Evolutionary conservation across 768 basidiomycete species (phyloP), one percentile per base, ranked within the genome.

Genomic region (Leccinum boreale): DNA sequence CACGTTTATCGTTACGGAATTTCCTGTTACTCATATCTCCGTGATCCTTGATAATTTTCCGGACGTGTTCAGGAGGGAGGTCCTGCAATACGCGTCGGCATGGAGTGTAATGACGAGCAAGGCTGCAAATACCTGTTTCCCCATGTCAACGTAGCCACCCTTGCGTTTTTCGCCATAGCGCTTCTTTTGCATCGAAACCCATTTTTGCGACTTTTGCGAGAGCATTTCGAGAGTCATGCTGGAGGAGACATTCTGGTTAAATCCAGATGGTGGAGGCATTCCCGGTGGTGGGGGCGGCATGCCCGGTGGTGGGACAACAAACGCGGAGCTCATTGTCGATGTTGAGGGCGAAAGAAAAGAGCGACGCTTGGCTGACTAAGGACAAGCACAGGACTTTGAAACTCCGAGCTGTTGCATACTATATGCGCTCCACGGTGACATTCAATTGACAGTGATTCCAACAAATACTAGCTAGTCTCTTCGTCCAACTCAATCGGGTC

Each of bases 11-110:
- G 71, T 96, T 97, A 65, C 97, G 81, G 75, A 98, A 99, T 80
- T 99, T 99, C 73, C 97, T 86, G 73, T 95, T 96, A 75, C 92
- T 94, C 97, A 99, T 98, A 78, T 98, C 95, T 63, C 96, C 95
- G 67, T 98, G 96, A 75, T 98, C 97, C 77, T 98, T 95, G 79
- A 98, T 94, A 67, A 99, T 98, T 88, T 98, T 98, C 59, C 97
- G 88, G 63, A 99, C 89, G 70, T 98, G 95, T 74, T 99, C 97
- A 29, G 95, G 92, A 56, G 97, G 97, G 58, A 97, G 77, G 73
- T 97, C 94, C 91, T 95, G 53, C 8, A 35, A 24, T 55, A 60
- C 53, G 50, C 61, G 55, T 60, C 53, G 29, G 11, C 26, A 55
- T 50, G 26, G 24, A 60, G 24, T 7, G 60, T 21, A 47, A 26